Conservation (phyloP, 192 early-diverging fungal genomes). For the Coemansia pectinata region DNA sequence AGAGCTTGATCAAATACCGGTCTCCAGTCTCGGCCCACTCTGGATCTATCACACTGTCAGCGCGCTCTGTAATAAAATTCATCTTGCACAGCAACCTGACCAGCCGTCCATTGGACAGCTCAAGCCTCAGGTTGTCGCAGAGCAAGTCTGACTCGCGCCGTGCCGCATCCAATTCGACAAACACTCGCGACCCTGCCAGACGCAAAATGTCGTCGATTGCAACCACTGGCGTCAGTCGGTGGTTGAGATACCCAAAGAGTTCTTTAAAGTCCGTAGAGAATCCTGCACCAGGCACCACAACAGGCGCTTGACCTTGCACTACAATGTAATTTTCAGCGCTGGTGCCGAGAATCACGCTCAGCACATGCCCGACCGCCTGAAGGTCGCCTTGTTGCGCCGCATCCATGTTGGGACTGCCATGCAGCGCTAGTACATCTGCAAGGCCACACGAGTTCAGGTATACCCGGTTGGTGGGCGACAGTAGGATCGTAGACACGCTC, state of each 20-base stretch:
- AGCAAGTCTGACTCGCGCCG: slow-evolving; percentile 71
- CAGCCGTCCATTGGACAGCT: slow-evolving; percentile 91
- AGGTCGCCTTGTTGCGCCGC: slow-evolving; percentile 34
- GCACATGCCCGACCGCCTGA: slow-evolving; percentile 36
- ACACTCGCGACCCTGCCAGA: slow-evolving; percentile 40
- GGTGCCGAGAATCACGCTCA: slow-evolving; percentile 21
- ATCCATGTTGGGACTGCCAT: slow-evolving; percentile 12
- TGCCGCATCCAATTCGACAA: slow-evolving; percentile 46
- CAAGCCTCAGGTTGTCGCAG: slow-evolving; percentile 73
- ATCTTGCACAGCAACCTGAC: slow-evolving; percentile 88
- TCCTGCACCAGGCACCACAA: slow-evolving; percentile 65
- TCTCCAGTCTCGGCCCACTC: slow-evolving; percentile 99
- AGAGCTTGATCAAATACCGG: slow-evolving; percentile 95
- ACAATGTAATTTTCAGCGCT: slow-evolving; percentile 19
- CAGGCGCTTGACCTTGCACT: slow-evolving; percentile 54
- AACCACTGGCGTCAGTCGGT: slow-evolving; percentile 39
- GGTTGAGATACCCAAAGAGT: slow-evolving; percentile 61
- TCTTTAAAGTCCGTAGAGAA: slow-evolving; percentile 84
- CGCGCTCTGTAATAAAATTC: slow-evolving; percentile 90
- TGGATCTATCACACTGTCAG: slow-evolving; percentile 82
- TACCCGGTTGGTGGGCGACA: slow-evolving; percentile 81
- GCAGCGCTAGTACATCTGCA: slow-evolving; percentile 30
- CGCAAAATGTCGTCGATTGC: slow-evolving; percentile 48
- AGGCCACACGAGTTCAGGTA: slow-evolving; percentile 41
- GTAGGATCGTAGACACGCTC: slow-evolving; percentile 78